Evolutionary conservation across 1,139 yeast genomes (phyloP), one percentile per base, ranked within the genome.

Genomic region (Wickerhamomyces sp.): DNA sequence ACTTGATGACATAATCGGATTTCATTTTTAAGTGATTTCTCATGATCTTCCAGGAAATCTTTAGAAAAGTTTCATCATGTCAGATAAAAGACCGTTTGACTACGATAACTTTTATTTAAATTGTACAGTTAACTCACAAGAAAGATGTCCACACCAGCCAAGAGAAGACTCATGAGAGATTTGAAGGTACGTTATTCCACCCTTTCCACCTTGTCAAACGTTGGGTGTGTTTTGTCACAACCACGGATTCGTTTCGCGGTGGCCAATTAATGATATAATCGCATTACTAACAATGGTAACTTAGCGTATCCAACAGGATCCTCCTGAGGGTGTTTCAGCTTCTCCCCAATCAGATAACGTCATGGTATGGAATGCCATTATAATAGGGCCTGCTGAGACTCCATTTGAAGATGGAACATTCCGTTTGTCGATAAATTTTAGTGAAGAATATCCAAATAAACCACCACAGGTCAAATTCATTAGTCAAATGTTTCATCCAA

Each of bases 351-450:
- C 98, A 11, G 99, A 93, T 63, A 93, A 93, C 60, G 98, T 93
- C 46, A 90, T 93, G 97, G 79, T 87, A 43, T 93, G 99, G 95
- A 93, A 94, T 65, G 99, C 98, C 0, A 96, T 93, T 50, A 93
- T 93, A 50, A 91, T 93, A 50, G 99, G 99, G 0, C 99, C 99
- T 1, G 83, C 93, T 33, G 98, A 91, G 52, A 93, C 99, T 1
- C 98, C 99, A 4, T 93, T 89, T 62, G 99, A 93, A 66, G 99
- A 93, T 61, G 99, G 99, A 15, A 93, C 99, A 0, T 94, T 93
- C 69, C 77, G 95, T 47, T 75, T 93, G 49, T 75, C 83, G 46
- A 69, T 94, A 54, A 94, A 88, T 59, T 93, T 93, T 65, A 97
- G 91, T 63, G 99, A 93, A 68, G 97, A 90, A 62, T 93, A 93